phyloP scores from a whole-genome alignment of 805 yeast genomes.

The Priceomyces fermenticarens region DNA sequence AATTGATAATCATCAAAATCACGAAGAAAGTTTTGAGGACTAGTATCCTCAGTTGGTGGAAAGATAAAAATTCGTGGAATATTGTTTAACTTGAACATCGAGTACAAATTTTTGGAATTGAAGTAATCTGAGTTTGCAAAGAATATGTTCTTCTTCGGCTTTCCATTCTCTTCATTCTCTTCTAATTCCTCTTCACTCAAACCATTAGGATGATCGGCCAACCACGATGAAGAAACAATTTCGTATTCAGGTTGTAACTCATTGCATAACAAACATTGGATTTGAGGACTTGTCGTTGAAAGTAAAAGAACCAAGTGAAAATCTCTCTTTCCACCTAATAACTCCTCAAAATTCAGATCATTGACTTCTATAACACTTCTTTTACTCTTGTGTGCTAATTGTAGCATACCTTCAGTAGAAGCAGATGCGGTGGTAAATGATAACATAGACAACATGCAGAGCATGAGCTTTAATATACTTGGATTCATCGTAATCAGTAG shows the following conservation, averaged over 20 bases:
- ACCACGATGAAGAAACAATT: conserved; percentile 56
- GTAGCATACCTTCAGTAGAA: conserved; percentile 19
- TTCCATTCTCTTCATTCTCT: conserved; percentile 19
- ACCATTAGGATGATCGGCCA: conserved; percentile 51
- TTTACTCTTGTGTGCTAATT: conserved; percentile 13
- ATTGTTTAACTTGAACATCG: conserved; percentile 53
- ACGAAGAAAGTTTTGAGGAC: conserved; percentile 23
- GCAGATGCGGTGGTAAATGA: conserved; percentile 20
- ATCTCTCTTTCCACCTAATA: conserved; percentile 66
- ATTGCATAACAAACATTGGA: conserved; percentile 75
- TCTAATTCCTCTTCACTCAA: conserved; percentile 34
- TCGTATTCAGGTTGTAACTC: conserved; percentile 66
- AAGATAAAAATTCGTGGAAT: conserved; percentile 77
- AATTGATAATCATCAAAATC: conserved; percentile 44
- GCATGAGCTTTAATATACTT: background rate
- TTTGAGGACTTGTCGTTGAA: conserved; percentile 69
- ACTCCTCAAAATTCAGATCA: conserved; percentile 56
- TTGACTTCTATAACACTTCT: conserved; percentile 36
- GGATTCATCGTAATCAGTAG: background rate
- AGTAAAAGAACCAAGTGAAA: conserved; percentile 62
- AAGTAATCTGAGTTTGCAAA: conserved; percentile 75
- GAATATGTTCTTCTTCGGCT: conserved; percentile 40
- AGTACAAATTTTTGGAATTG: conserved; percentile 52
- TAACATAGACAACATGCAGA: conserved; percentile 11
- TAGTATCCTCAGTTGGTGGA: conserved; percentile 44